A percentile compares a stretch with the other conserved stretches of the same genome.
These are phyloP conservation scores for Austropuccinia psidii DNA, from an alignment of 1,284 basidiomycete genomes.

Conservation along the genomic window DNA sequence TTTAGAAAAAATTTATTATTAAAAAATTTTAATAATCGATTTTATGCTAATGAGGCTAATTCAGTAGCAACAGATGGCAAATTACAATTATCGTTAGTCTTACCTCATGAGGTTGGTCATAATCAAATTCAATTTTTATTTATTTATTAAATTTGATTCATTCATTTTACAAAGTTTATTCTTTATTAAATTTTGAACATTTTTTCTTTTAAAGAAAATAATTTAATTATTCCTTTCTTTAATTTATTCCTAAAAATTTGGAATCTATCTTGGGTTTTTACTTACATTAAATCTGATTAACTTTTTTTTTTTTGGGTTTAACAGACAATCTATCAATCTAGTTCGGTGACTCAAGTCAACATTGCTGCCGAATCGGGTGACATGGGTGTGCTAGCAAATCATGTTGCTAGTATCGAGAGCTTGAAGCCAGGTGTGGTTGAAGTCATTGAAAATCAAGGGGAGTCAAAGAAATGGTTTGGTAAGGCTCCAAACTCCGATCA, in stretches of 20 bases:
- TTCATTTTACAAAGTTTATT: too few relatives aligned
- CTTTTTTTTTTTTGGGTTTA: background rate
- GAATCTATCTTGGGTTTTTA: background rate
- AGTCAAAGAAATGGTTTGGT: constrained; percentile 93
- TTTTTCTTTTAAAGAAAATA: background rate
- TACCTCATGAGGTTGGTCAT: constrained; percentile 80
- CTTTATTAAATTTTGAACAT: too few relatives aligned
- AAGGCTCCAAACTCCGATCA: constrained; percentile 47
- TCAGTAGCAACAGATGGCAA: constrained; percentile 56
- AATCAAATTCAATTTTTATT: background rate
- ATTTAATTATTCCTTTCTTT: background rate
- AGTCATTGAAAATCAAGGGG: constrained; percentile 69
- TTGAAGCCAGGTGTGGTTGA: constrained; percentile 86
- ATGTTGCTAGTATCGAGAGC: constrained; percentile 86
- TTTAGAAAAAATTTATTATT: too few relatives aligned
- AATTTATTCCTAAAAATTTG: too few relatives aligned
- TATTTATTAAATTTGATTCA: background rate
- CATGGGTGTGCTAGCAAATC: constrained; percentile 96
- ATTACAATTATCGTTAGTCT: constrained; percentile 76
- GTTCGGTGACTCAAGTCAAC: constrained; percentile 89
- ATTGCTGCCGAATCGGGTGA: constrained; percentile 86
- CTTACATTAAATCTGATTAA: background rate
- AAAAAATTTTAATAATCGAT: too few relatives aligned
- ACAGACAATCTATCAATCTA: constrained; percentile 75
- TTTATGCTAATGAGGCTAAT: constrained; percentile 32